phyloP scores from a whole-genome alignment of 1,139 yeast species.

The Hyphopichia khmerensis region DNA sequence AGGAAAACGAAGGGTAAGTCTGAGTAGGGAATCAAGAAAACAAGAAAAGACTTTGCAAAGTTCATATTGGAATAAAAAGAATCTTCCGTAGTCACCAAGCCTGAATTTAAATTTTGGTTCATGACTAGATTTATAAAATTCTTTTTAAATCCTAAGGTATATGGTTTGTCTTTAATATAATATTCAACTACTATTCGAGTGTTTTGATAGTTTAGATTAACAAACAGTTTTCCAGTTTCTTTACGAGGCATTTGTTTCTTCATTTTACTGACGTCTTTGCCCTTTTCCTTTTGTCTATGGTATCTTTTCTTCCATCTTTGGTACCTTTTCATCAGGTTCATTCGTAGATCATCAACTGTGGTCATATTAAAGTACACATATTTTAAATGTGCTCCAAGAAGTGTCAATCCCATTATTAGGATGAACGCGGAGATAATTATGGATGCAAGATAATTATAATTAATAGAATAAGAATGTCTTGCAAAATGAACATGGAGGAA shows the following conservation, averaged over 20 bases:
- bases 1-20: conserved; percentile 21
- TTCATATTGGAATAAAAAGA: conserved; percentile 10
- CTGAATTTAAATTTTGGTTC: conserved; percentile 26
- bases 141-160: conserved; percentile 26
- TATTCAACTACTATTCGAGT: conserved; percentile 31
- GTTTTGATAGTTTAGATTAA: conserved; percentile 25
- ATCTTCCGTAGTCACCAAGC: conserved; percentile 6
- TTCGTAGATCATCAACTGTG: conserved; percentile 38
- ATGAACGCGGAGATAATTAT: conserved; percentile 23
- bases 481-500: conserved; percentile 24
- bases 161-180: conserved; percentile 24
- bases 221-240: conserved; percentile 31
- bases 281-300: neutral
- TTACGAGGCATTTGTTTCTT: conserved; percentile 19
- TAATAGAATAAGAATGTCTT: conserved; percentile 22
- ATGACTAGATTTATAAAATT: conserved; percentile 37
- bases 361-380: conserved; percentile 46
- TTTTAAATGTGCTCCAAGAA: conserved; percentile 34
- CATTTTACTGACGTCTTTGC: conserved; percentile 1
- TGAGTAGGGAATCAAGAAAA: conserved; percentile 28
- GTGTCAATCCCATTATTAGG: conserved; percentile 32
- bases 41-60: conserved; percentile 17
- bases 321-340: conserved; percentile 23
- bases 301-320: conserved; percentile 17
- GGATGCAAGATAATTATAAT: conserved; percentile 42